Base-by-base conservation (phyloP, 2,329 filamentous ascomycete species). In the Arthrobotrys iridis region DNA sequence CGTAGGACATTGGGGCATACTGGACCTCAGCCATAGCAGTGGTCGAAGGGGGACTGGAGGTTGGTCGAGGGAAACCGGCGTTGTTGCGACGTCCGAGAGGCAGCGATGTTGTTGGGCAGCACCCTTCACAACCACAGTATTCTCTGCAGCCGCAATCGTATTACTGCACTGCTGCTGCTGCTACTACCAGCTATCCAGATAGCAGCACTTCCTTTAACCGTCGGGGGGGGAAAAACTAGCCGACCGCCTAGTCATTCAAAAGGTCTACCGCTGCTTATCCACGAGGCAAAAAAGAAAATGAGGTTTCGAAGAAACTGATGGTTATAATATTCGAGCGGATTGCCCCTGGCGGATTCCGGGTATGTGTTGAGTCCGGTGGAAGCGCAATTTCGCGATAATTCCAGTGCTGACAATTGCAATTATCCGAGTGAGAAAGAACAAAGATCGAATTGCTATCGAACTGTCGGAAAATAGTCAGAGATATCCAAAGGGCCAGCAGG, bases 1-100 rank as follows among this genome's bases (percentile, higher is more conserved):
- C 71, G 40, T 58, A 68, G 6, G 71, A 68, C 71, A 75, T 75
- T 68, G 71, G 71, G 41, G 71, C 71, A 46, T 68, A 75, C 40
- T 75, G 71, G 35, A 75, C 71, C 57, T 75, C 71, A 45, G 71
- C 71, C 71, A 75, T 75, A 46, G 37, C 67, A 58, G 26, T 48
- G 40, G 63, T 35, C 7, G 30, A 8, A 41, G 15, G 46, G 15
- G 30, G 55, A n/a, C 10, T 24, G 20, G 46, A 30, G 26, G 37
- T n/a, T n/a, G 40, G 22, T 35, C 30, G 43, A 46, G 26, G 13
- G n/a, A n/a, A 18, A 18, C n/a, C 24, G 26, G 35, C 30, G 40
- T 65, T 52, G 52, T 40, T 59, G 50, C 30, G 28, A 37, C 50
- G 50, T 52, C 46, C 28, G 26, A 22, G 46, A 52, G 33, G 20